Evolutionary conservation across 73 alveolate species (phyloP).

Genomic region (Paramecium biaurelia): DNA sequence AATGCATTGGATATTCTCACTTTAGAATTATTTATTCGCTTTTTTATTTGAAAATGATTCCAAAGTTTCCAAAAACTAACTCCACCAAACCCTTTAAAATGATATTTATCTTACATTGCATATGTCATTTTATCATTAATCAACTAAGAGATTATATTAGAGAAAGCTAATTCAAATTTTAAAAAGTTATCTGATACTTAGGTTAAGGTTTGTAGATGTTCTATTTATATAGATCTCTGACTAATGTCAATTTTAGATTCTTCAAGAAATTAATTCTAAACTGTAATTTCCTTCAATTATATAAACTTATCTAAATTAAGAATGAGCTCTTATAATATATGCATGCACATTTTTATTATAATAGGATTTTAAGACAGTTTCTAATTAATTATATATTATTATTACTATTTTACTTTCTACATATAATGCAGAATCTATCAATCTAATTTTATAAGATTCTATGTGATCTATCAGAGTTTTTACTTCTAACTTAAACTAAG

Average conservation of each 20-base stretch:
- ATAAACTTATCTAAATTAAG: not conserved
- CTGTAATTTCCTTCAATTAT: not conserved
- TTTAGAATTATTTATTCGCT: not conserved
- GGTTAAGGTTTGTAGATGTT: not conserved
- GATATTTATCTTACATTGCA: not conserved
- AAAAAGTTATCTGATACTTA: slow-evolving; percentile 26
- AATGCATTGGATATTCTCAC: slow-evolving; percentile 19
- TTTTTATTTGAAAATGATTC: slow-evolving; percentile 3
- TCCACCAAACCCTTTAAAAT: not conserved
- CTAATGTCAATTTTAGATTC: slow-evolving; percentile 4
- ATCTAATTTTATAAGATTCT: slow-evolving; percentile 34
- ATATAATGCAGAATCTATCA: slow-evolving; percentile 29
- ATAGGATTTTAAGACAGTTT: slow-evolving; percentile 25
- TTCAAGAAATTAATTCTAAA: not conserved
- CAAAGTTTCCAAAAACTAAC: not conserved
- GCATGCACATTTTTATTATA: slow-evolving; percentile 5
- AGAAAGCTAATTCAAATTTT: slow-evolving; percentile 29
- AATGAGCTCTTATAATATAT: not conserved
- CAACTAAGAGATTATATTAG: not conserved
- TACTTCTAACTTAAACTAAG: not conserved
- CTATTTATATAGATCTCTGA: not conserved
- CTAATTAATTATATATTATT: not conserved
- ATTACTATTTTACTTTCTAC: slow-evolving; percentile 29
- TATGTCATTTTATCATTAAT: not conserved
- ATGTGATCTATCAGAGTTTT: slow-evolving; percentile 12